Conservation (phyloP, 768 basidiomycete genomes). For the Boletus rufocinnamomeus region DNA sequence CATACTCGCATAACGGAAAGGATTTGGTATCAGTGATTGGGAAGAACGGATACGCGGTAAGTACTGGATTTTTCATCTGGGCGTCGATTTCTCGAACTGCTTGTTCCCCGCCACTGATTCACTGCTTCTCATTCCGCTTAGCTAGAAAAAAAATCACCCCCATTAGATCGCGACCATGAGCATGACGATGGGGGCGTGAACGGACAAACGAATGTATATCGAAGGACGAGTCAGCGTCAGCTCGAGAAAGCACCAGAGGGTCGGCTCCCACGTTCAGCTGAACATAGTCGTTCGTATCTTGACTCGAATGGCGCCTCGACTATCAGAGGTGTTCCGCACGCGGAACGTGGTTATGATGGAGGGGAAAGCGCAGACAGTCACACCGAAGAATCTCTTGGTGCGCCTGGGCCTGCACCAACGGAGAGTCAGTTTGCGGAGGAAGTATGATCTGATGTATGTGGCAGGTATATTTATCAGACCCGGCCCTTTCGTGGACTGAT, state of each 20-base stretch:
- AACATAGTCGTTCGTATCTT: not conserved
- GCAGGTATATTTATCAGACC: not conserved
- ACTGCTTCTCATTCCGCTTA: slow-evolving; percentile 24
- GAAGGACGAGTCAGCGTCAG: slow-evolving; percentile 58
- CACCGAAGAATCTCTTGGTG: slow-evolving; percentile 14
- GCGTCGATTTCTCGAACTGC: not conserved
- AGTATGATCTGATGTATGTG: slow-evolving; percentile 9
- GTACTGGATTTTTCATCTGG: slow-evolving; percentile 27
- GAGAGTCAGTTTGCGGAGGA: slow-evolving; percentile 37
- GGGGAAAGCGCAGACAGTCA: slow-evolving; percentile 1
- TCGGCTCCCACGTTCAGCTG: slow-evolving; percentile 36
- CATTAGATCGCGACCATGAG: slow-evolving; percentile 18
- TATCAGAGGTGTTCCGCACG: slow-evolving; percentile 6
- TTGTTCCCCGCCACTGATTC: slow-evolving; percentile 4
- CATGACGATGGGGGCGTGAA: not conserved
- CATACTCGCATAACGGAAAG: slow-evolving; percentile 54
- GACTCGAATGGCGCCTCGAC: slow-evolving; percentile 15
- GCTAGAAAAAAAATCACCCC: slow-evolving; percentile 46
- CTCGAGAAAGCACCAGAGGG: slow-evolving; percentile 76
- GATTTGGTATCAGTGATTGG: slow-evolving; percentile 43
- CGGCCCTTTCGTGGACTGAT: not conserved
- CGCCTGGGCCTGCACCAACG: slow-evolving; percentile 34
- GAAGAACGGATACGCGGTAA: slow-evolving; percentile 63
- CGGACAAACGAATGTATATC: slow-evolving; percentile 26
- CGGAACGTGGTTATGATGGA: slow-evolving; percentile 16